Evolutionary conservation across 1,284 basidiomycete genomes (phyloP), one percentile per base, ranked within the genome.

Genomic region (Bondarzewia mesenterica): DNA sequence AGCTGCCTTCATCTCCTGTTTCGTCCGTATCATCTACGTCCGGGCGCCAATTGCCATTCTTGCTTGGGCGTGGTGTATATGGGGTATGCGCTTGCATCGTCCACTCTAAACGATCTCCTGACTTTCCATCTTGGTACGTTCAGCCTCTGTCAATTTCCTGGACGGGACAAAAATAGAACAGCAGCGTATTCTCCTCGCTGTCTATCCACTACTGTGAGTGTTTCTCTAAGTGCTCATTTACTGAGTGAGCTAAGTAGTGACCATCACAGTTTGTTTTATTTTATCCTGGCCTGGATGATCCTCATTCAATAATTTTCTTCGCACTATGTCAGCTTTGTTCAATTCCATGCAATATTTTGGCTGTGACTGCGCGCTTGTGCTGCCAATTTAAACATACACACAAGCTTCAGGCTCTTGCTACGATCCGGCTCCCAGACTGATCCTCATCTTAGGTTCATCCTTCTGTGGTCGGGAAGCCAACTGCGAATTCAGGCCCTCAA

Each of bases 61-160:
- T 15, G 87, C 89, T 20, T 94, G 91, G 85, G 91, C 75, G 32
- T 97, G 93, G 93, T 91, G 85, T 63, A 87, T 95, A 48, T 97
- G 93, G 92, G 93, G 93, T 95, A 60, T 12, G 41, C 69, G 14
- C 7, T 15, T 10, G 18, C 16, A 15, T 10, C 8, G 15, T 40
- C 16, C 38, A 26, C 8, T 5, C 21, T 22, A 27, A n/a, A 14
- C 37, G 5, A 21, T 8, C 26, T 5, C 20, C 15, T 42, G 25
- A 26, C 35, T 5, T 35, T 20, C 12, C 52, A 50, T 50, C 20
- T 53, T 45, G n/a, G 15, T 54, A 47, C 44, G 44, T 36, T 51
- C 49, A 96, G 93, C 93, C 2, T 87, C 92, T 26, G 85, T 94
- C 50, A 94, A 95, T 66, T 96, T 96, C 68, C 74, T 96, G 58